Conservation (phyloP, 2,329 filamentous ascomycete genomes). For the Trichophyton simii region DNA sequence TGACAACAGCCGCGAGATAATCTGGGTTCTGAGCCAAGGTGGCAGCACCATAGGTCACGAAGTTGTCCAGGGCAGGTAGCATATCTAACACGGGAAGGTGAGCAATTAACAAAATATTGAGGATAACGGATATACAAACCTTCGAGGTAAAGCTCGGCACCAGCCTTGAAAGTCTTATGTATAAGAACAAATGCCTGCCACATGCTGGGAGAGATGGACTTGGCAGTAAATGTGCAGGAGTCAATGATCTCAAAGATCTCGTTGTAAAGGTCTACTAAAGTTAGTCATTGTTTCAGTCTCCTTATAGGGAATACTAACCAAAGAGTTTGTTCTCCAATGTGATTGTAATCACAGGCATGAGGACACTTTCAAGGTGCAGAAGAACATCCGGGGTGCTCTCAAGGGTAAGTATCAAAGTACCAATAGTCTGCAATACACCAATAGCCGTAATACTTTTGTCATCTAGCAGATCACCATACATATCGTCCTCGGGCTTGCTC, state of each 20-base stretch:
- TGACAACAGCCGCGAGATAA: slow-evolving; percentile 77
- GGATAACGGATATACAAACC: slow-evolving; percentile 19
- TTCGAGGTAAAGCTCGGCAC: slow-evolving; percentile 91
- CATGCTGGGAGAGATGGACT: slow-evolving; percentile 91
- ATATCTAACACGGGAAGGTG: slow-evolving; percentile 49
- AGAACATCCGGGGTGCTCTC: slow-evolving; percentile 96
- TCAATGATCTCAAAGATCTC: slow-evolving; percentile 99
- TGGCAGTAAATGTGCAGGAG: slow-evolving; percentile 96
- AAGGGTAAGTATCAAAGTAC: slow-evolving; percentile 87
- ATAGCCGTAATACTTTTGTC: slow-evolving; percentile 98
- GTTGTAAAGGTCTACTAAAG: slow-evolving; percentile 67
- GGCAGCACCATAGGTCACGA: slow-evolving; percentile 79
- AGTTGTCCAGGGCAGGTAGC: slow-evolving; percentile 95
- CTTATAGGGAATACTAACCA: slow-evolving; percentile 35
- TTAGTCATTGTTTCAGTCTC: neutral
- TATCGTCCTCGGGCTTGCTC: slow-evolving; percentile 61
- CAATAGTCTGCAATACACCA: slow-evolving; percentile 92
- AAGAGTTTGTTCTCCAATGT: slow-evolving; percentile 97
- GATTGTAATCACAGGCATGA: slow-evolving; percentile 94
- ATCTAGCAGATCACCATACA: slow-evolving; percentile 82
- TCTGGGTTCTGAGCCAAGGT: slow-evolving; percentile 69
- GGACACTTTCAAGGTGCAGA: slow-evolving; percentile 80
- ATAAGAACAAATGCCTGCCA: slow-evolving; percentile 97
- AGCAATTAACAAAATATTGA: neutral
- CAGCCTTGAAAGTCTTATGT: slow-evolving; percentile 91